Base-by-base conservation (phyloP, 352 stramenopile species). In the Peronospora tabacina region DNA sequence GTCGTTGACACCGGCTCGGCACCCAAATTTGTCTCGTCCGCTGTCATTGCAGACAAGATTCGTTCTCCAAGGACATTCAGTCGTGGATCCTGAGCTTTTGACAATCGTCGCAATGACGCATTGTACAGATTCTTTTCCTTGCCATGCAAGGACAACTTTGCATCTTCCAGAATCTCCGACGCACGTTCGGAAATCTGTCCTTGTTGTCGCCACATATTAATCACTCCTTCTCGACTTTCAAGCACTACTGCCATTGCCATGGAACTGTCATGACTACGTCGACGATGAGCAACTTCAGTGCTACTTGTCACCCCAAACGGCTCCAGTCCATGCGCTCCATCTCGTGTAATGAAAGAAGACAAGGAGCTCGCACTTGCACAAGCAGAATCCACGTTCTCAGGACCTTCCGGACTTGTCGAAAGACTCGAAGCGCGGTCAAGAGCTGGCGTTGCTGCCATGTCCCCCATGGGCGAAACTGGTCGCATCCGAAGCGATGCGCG, bases 91-190 rank as follows among this genome's bases (percentile, higher is more conserved):
- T 86, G 75, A 8, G 76, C 73, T 29, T 82, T 71, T 12, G 80
- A 90, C 29, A 88, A 58, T 13, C 80, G 61, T 5, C 67, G 60
- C 26, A 75, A 41, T 6, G 78, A 87, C n/a, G 72, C 52, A 36
- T 70, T 54, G 49, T 90, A 90, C 36, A 93, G 47, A 32, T 93
- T 87, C 41, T 86, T 82, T 61, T 93, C 82, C 38, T 90, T 84
- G 24, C 82, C 82, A 43, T 90, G 77, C 26, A 87, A 55, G 24
- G 75, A 75, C 19, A 90, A 62, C 43, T 79, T 85, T 7, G 82
- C 82, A 56, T 93, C 82, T 41, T 89, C 82, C 5, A 93, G 47
- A 22, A 93, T 89, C 55, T 93, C 82, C 0, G 75, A 85, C 40
- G 82, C 82, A 19, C 75, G 76, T 42, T 82, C 78, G 20, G 82